phyloP scores from a whole-genome alignment of 768 basidiomycete genomes.

The Lactarius indigo region DNA sequence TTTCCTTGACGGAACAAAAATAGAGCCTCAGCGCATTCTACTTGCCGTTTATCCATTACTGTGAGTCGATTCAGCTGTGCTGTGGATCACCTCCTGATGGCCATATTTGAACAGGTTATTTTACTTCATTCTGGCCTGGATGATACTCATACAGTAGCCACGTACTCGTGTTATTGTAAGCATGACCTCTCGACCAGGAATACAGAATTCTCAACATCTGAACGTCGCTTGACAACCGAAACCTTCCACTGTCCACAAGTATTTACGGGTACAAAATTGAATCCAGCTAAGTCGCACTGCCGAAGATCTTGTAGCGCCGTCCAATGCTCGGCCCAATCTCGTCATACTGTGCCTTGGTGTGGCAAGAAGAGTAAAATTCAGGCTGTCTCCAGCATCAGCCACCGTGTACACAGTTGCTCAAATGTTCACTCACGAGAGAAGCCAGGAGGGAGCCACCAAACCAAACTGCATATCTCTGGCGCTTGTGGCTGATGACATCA shows the following conservation, averaged over 20 bases:
- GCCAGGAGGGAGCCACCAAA: constrained; percentile 95
- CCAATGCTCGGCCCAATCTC: constrained; percentile 91
- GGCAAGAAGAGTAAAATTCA: constrained; percentile 92
- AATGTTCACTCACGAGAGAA: constrained; percentile 63
- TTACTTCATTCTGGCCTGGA: constrained; percentile 94
- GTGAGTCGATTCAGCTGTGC: constrained; percentile 45
- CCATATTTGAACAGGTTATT: constrained; percentile 55
- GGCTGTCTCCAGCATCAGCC: constrained; percentile 47
- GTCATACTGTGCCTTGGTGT: constrained; percentile 92
- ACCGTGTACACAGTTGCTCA: background rate
- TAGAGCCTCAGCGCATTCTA: constrained; percentile 84
- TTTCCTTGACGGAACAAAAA: constrained; percentile 92
- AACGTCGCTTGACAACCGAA: constrained; percentile 18
- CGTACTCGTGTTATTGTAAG: constrained; percentile 6
- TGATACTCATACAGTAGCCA: constrained; percentile 85
- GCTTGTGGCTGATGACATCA: constrained; percentile 97
- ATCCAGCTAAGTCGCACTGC: constrained; percentile 64
- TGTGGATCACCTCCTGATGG: constrained; percentile 15
- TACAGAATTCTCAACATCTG: constrained; percentile 5
- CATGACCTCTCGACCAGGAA: constrained; percentile 3
- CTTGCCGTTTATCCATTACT: constrained; percentile 95
- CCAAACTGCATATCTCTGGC: constrained; percentile 97
- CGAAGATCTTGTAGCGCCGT: constrained; percentile 90
- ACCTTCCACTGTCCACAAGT: constrained; percentile 15
- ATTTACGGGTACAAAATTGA: constrained; percentile 20